Evolutionary conservation across 805 yeast genomes (phyloP), one percentile per base, ranked within the genome.

Genomic region (Cephaloascus albidus): DNA sequence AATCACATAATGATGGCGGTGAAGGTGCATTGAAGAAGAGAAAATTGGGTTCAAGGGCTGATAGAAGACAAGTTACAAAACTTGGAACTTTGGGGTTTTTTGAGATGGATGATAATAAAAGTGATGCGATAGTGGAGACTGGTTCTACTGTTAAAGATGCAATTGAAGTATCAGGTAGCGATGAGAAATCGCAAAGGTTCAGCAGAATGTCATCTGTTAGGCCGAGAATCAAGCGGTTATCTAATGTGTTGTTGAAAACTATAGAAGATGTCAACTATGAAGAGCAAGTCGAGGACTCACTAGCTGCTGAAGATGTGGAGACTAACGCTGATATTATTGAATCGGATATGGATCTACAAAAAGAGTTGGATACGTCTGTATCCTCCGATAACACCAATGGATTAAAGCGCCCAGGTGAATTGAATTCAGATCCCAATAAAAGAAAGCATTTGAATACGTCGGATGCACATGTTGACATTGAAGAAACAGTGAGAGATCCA

Each of bases 81-180:
- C 6, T n/a, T 6, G 33, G 14, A 5, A 31, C 33, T 8, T n/a
- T 31, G 15, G 16, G 14, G 18, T 31, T 31, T 31, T 34, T 18
- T 33, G 42, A 40, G 12, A 15, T 18, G 16, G 46, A 46, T 8
- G 38, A 37, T 18, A 15, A 19, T 19, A 17, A 18, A 20, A 37
- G 12, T 23, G 28, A 23, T 6, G n/a, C n/a, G n/a, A n/a, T n/a
- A n/a, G n/a, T n/a, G n/a, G 28, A 23, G 6, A 8, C 12, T 8
- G 6, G 12, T 23, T 23, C 28, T 12, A 23, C 28, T 23, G 12
- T 8, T 8, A 23, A 12, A 12, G 28, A 6, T 23, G 28, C 6
- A 8, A 23, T 12, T 8, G 28, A 23, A 23, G 12, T 8, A 12
- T 8, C 12, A 8, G 28, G 28, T 23, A 6, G 12, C 10, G 28